A percentile compares a stretch with the other conserved stretches of the same genome.
Conservation (phyloP, 306 rosid genomes). For the Chamaecrista fasciculata region DNA sequence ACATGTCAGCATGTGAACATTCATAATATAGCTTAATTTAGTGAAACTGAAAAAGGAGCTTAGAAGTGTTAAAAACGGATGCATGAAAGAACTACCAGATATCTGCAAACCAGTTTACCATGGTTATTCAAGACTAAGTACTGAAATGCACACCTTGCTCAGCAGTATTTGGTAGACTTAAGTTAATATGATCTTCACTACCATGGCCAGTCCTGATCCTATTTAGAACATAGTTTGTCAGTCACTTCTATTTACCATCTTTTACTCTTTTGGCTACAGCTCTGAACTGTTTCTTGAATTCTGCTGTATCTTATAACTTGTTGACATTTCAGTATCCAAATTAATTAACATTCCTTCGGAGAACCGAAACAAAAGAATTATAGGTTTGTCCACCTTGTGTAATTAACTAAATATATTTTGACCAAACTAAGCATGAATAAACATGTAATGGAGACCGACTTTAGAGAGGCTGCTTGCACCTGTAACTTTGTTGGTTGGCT, state of each 20-base stretch:
- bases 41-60: too few species aligned
- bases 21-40: too few species aligned
- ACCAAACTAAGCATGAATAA: not conserved
- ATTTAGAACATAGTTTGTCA: not conserved
- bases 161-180: too few species aligned
- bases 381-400: not conserved
- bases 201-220: not conserved
- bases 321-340: not conserved
- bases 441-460: too few species aligned
- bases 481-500: too few species aligned
- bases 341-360: not conserved
- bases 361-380: not conserved
- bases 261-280: not conserved
- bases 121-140: too few species aligned
- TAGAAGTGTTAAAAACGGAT: too few species aligned
- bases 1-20: not conserved
- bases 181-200: not conserved
- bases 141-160: too few species aligned
- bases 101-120: too few species aligned
- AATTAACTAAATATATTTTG: not conserved
- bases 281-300: slow-evolving; percentile 14
- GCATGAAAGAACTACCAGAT: too few species aligned
- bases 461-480: too few species aligned
- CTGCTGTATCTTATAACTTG: not conserved
- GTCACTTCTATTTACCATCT: slow-evolving; percentile 9